Percentiles rank a stretch among this genome's conserved stretches.
These are phyloP conservation scores for Sugiyamaella floridensis DNA, from an alignment of 805 yeast species.

Conservation along the genomic window DNA sequence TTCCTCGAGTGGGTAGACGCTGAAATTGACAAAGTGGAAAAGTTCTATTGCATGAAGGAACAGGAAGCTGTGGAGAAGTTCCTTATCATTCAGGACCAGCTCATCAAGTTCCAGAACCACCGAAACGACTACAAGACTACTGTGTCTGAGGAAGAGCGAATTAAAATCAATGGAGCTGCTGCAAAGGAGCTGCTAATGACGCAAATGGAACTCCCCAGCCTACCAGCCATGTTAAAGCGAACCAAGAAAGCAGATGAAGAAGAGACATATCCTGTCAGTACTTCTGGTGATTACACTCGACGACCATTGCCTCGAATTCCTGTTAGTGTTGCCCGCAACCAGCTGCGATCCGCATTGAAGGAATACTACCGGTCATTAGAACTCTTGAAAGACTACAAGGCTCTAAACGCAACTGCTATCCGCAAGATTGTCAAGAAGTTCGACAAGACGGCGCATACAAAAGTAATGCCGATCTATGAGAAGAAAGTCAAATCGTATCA, in stretches of 20 bases:
- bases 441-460: constrained; percentile 60
- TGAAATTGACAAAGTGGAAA: constrained; percentile 54
- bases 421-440: constrained; percentile 85
- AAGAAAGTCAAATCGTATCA: constrained; percentile 45
- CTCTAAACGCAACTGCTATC: constrained; percentile 79
- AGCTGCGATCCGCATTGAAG: constrained; percentile 57
- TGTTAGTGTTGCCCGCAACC: constrained; percentile 57
- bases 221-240: constrained; percentile 13
- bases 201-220: constrained; percentile 18
- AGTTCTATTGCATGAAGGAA: constrained; percentile 56
- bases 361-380: constrained; percentile 73
- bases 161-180: neutral
- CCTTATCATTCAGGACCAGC: constrained; percentile 58
- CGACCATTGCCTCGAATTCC: constrained; percentile 38
- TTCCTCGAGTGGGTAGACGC: constrained; percentile 63
- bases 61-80: constrained; percentile 53
- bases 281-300: constrained; percentile 44
- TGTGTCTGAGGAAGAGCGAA: constrained; percentile 3
- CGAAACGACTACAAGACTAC: constrained; percentile 4
- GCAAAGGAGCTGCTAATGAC: constrained; percentile 5
- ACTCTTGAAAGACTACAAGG: constrained; percentile 60
- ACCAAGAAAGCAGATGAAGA: constrained; percentile 3
- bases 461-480: constrained; percentile 45
- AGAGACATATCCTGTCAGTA: constrained; percentile 23
- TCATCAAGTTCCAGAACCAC: constrained; percentile 56